Base-by-base conservation (phyloP, 2,329 filamentous ascomycete species). In the Zalaria sp. region DNA sequence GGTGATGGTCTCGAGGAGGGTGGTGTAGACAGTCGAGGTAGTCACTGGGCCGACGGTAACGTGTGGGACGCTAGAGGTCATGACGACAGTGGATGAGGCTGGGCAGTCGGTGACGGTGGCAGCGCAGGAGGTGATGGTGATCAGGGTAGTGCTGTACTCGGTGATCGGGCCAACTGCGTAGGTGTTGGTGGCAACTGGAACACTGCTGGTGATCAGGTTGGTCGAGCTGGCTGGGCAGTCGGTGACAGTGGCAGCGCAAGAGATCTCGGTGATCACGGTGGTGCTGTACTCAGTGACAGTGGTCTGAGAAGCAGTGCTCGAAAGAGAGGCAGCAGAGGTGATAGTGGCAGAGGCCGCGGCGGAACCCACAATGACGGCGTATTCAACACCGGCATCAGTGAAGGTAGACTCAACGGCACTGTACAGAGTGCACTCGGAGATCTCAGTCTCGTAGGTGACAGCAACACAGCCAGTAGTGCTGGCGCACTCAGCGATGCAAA, bases 101-200 rank as follows among this genome's bases (percentile, higher is more conserved):
- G 54, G 49, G 41, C 48, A 51, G 42, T 52, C 47, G 31, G 48
- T 51, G 5, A 55, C 44, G 5, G 46, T 49, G 25, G 49, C 38
- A 18, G 46, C 44, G 35, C 52, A 54, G 26, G 37, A 46, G 35
- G 46, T 55, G 45, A 55, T 48, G 36, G 54, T 57, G 4, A 43
- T 11, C 37, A 49, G 36, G 36, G 46, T 37, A 35, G 41, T 38
- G 40, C 43, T 41, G 48, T 44, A 44, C 35, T 41, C 25, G n/a
- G 36, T 38, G 5, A 11, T 6, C 7, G 25, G 5, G 26, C 31
- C 11, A 3, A 37, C 7, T 28, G 41, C 11, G 4, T 5, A 41
- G 6, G 39, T 42, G 18, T 46, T 40, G 4, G 47, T 46, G 42
- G 37, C 39, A 31, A 44, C 43, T 25, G 43, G 42, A 7, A 43